phyloP scores from a whole-genome alignment of 331 rosid species.

The Quercus tomentella region DNA sequence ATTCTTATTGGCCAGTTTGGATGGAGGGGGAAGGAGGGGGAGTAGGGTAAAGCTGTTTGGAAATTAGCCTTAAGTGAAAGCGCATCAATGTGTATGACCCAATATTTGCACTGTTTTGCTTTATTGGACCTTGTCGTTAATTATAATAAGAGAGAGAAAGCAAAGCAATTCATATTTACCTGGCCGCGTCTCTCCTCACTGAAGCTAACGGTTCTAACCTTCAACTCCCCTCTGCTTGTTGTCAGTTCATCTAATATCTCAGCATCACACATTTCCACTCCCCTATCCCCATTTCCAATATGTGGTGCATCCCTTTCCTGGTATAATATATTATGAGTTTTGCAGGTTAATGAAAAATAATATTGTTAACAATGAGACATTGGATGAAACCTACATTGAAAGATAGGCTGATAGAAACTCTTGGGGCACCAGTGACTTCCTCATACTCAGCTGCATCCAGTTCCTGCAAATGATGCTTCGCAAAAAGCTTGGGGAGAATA shows the following conservation, averaged over 20 bases:
- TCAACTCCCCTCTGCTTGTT: conserved; percentile 82
- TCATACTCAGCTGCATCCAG: conserved; percentile 89
- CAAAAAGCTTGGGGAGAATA: conserved; percentile 66
- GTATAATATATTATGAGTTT: background rate
- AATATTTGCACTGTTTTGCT: background rate
- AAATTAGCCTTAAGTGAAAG: background rate
- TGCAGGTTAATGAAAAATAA: background rate
- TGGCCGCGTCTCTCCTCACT: conserved; percentile 50
- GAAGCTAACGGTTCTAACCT: conserved; percentile 57
- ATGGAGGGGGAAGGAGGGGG: too few species aligned
- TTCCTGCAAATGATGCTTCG: conserved; percentile 51
- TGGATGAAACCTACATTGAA: conserved; percentile 25
- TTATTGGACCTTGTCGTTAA: background rate
- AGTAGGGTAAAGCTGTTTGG: too few species aligned
- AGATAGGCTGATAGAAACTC: conserved; percentile 29
- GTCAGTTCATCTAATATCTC: conserved; percentile 76
- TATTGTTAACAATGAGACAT: too few species aligned
- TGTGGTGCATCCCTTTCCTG: conserved; percentile 41
- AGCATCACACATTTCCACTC: conserved; percentile 39
- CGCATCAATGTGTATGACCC: background rate
- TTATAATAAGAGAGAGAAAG: background rate
- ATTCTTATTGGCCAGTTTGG: too few species aligned
- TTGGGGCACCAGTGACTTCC: conserved; percentile 51
- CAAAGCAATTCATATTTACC: conserved; percentile 24
- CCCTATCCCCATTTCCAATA: conserved; percentile 27